A percentile compares a stretch with the other conserved stretches of the same genome.
Conservation (phyloP, 192 early-diverging fungal genomes). For the Coemansia sp. region DNA sequence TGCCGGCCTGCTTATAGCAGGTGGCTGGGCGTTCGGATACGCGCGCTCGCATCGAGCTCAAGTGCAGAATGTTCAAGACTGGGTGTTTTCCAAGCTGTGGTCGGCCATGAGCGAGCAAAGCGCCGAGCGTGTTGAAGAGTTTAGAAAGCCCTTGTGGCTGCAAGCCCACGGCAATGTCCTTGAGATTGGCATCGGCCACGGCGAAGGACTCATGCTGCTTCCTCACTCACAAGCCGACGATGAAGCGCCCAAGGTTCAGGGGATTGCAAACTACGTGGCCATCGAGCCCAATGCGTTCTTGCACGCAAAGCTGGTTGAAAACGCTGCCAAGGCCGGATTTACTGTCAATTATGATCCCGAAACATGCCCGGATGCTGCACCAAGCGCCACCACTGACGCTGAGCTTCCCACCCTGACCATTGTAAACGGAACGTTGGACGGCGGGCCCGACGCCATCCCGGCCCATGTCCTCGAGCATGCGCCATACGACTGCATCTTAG, state of each 20-base stretch:
- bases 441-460: constrained; percentile 15
- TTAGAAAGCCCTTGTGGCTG: constrained; percentile 24
- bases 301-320: constrained; percentile 18
- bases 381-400: not conserved
- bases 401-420: constrained; percentile 22
- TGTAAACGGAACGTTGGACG: constrained; percentile 46
- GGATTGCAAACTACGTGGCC: constrained; percentile 16
- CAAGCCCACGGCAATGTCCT: constrained; percentile 35
- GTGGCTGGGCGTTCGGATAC: not conserved
- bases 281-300: constrained; percentile 33
- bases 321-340: constrained; percentile 23
- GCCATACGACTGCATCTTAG: constrained; percentile 33
- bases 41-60: not conserved
- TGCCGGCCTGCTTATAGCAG: not conserved
- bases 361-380: constrained; percentile 17
- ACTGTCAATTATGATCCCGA: constrained; percentile 24
- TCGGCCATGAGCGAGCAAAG: constrained; percentile 10
- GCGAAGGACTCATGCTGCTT: constrained; percentile 24
- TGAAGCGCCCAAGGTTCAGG: not conserved
- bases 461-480: constrained; percentile 17
- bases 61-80: constrained; percentile 20
- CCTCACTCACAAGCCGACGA: not conserved
- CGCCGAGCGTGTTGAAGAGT: constrained; percentile 14
- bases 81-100: constrained; percentile 36
- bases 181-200: constrained; percentile 36